phyloP scores from a whole-genome alignment of 768 basidiomycete species.

The Mycena vulgaris region DNA sequence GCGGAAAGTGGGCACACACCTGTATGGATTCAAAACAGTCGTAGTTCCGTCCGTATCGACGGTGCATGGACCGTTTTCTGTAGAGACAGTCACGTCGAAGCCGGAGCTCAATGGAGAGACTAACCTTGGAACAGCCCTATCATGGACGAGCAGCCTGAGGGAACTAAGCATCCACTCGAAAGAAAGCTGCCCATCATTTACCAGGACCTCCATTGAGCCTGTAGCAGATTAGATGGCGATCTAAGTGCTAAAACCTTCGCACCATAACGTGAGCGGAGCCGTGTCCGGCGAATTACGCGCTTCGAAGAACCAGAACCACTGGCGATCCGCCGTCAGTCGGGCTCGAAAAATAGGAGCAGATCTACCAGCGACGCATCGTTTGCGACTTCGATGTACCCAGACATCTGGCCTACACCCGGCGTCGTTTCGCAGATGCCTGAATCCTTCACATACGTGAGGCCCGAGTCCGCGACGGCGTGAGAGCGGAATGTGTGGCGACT shows the following conservation, averaged over 20 bases:
- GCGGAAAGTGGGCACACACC: conserved; percentile 41
- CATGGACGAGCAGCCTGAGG: background rate
- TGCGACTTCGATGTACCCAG: conserved; percentile 74
- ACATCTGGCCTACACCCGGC: conserved; percentile 70
- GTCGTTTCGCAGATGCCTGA: conserved; percentile 80
- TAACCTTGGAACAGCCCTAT: background rate
- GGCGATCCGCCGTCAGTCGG: background rate
- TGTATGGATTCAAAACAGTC: conserved; percentile 62
- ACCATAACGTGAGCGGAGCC: conserved; percentile 67
- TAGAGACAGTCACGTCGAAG: background rate
- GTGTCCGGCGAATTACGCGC: conserved; percentile 60
- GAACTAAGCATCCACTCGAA: background rate
- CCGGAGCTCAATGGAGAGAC: background rate
- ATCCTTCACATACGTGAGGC: conserved; percentile 60
- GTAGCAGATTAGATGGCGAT: background rate
- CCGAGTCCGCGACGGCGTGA: background rate
- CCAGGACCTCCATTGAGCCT: background rate
- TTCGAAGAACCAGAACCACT: conserved; percentile 73
- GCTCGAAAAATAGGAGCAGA: conserved; percentile 19
- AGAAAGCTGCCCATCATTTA: background rate
- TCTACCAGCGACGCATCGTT: conserved; percentile 71
- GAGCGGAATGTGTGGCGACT: conserved; percentile 9
- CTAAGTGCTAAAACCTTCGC: conserved; percentile 22
- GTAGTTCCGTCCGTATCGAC: conserved; percentile 55
- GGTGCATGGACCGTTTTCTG: conserved; percentile 62